Evolutionary conservation across 2,329 filamentous ascomycete genomes (phyloP).

Genomic region (Neofusicoccum sp.): DNA sequence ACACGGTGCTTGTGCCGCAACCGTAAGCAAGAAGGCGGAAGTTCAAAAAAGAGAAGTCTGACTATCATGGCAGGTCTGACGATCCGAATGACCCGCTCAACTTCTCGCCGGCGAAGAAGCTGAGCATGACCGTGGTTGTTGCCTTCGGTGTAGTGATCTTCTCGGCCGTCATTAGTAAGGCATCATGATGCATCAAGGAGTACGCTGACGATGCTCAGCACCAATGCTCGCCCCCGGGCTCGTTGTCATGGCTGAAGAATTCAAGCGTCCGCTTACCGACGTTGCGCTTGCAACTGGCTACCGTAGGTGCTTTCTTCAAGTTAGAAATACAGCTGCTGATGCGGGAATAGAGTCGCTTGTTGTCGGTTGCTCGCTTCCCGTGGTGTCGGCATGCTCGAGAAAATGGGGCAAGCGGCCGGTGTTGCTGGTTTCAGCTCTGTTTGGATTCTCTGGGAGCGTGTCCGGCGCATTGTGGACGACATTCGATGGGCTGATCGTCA

Average conservation of each 20-base stretch:
- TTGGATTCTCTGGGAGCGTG: slow-evolving; percentile 28
- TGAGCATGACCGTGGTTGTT: slow-evolving; percentile 32
- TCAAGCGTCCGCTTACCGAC: slow-evolving; percentile 28
- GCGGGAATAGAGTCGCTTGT: slow-evolving; percentile 30
- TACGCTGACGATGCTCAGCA: slow-evolving; percentile 19
- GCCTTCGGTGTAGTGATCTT: slow-evolving; percentile 35
- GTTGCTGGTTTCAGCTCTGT: slow-evolving; percentile 43
- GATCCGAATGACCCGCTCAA: slow-evolving; percentile 39
- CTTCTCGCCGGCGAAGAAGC: slow-evolving; percentile 35
- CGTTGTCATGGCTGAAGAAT: slow-evolving; percentile 33
- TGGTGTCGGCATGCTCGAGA: slow-evolving; percentile 37
- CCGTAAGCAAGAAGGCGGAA: slow-evolving; percentile 24
- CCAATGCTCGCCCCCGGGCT: slow-evolving; percentile 37
- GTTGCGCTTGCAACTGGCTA: slow-evolving; percentile 40
- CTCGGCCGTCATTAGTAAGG: slow-evolving; percentile 21
- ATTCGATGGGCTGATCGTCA: slow-evolving; percentile 48
- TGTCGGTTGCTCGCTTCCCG: slow-evolving; percentile 32
- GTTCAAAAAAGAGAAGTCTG: not conserved
- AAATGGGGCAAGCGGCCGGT: slow-evolving; percentile 49
- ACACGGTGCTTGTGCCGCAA: slow-evolving; percentile 35
- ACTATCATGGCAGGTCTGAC: slow-evolving; percentile 22
- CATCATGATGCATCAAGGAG: not conserved
- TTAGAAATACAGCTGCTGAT: not conserved
- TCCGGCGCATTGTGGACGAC: slow-evolving; percentile 42
- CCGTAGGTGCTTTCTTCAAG: not conserved